Evolutionary conservation across 495 filamentous ascomycete genomes (phyloP), one percentile per base, ranked within the genome.

Genomic region (Aspergillus leporis): DNA sequence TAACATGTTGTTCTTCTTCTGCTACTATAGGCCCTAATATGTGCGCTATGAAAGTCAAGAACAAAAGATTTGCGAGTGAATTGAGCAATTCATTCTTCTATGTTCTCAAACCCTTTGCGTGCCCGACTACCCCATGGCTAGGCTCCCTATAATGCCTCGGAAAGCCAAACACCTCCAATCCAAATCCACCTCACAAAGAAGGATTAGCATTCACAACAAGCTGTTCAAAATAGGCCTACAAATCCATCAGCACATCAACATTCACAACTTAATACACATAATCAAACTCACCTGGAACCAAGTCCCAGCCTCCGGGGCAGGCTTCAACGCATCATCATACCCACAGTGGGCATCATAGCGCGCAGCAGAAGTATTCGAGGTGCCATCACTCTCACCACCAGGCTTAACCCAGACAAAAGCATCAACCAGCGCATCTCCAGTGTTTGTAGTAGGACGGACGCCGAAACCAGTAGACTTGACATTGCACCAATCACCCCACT

Each of bases 341-440:
- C 89, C 87, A 66, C 90, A 92, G 78, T 83, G 85, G 46, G 73
- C 77, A 76, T 94, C 90, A 71, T 90, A 94, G 34, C 90, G 81
- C 58, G 68, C 61, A 13, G 89, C 79, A 38, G 75, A 70, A 36
- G 69, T 77, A 68, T 92, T 78, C 53, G 80, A 85, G 51, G 89
- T 92, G 62, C 90, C 90, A 71, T 92, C 90, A 45, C 84, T 86
- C 73, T 94, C 89, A 63, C 90, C 90, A 66, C 90, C 90, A 54
- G 89, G 90, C 84, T 92, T 92, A 64, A 90, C 77, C 90, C 89
- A 92, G 70, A 91, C 88, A 74, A 92, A 91, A 47, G 89, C 87
- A 70, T 92, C 89, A 53, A 81, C 79, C 28, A 89, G 80, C 23
- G 77, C 66, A 69, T 81, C 66, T 55, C 85, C 85, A 8, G 88